Base-by-base conservation (phyloP, 805 yeast species). In the Danielia oregonensis region DNA sequence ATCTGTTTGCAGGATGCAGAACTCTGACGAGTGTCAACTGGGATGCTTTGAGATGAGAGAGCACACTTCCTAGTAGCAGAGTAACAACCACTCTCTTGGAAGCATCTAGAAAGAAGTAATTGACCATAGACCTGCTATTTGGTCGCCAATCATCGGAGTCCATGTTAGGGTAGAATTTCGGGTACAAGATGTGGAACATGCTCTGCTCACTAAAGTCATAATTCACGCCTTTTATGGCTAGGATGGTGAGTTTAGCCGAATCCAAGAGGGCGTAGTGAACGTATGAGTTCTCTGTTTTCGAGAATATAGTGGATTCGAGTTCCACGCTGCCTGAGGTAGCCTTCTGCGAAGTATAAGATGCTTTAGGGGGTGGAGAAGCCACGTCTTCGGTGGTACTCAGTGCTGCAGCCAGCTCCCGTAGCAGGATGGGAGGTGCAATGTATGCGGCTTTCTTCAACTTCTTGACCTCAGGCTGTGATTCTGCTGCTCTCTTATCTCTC, bases 81-180 rank as follows among this genome's bases (percentile, higher is more conserved):
- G 50, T 46, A 5, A 55, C 36, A n/a, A 40, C 38, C 10, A 37
- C 35, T 24, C 37, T 37, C 11, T 26, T 24, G 4, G 13, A 27
- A 30, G 42, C 37, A 30, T 27, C 17, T 6, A 37, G 35, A 9
- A 14, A 26, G 40, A 51, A 48, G 14, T 59, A 37, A 24, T 44
- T 37, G 11, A 43, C 39, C 8, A 51, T 17, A 6, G 51, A 39
- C 18, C 49, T 40, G 9, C 41, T 42, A 19, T 48, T 42, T 0
- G 65, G 66, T 9, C 41, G 28, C 70, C 71, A 68, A 32, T 65
- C 66, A 38, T 65, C 70, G 0, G 65, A 56, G 33, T 65, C 70
- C 17, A 61, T 52, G 31, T 66, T 65, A 26, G 70, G 70, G 32
- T 60, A 67, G 46, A 63, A 65, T 32, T 64, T 64, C 10, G 73